Evolutionary conservation across 78 protist species (phyloP).

Genomic region (Mastigamoeba balamuthi): DNA sequence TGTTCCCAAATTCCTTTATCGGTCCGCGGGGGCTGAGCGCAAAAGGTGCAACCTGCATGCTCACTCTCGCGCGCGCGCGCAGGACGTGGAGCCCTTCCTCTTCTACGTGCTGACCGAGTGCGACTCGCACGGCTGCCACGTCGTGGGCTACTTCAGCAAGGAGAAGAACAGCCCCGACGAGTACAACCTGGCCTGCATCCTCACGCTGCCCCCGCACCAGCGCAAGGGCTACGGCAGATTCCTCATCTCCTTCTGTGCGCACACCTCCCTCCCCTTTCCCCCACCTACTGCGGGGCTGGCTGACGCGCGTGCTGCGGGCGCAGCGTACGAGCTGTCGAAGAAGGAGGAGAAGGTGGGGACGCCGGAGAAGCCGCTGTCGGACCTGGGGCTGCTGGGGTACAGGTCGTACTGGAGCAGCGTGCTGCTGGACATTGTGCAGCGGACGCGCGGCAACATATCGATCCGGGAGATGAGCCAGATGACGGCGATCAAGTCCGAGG

Average conservation of each 20-base stretch:
- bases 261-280: background rate
- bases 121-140: constrained; percentile 70
- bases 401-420: constrained; percentile 73
- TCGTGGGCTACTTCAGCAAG: constrained; percentile 93
- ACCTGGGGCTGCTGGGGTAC: constrained; percentile 85
- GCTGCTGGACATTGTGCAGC: constrained; percentile 18
- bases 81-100: constrained; percentile 91
- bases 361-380: constrained; percentile 97
- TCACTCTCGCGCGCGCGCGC: background rate
- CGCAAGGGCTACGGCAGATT: constrained; percentile 88
- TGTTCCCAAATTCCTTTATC: background rate
- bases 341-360: constrained; percentile 83
- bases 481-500: constrained; percentile 50
- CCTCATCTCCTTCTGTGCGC: constrained; percentile 71
- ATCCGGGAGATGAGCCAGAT: background rate
- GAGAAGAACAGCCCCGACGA: constrained; percentile 69
- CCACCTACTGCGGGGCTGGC: background rate
- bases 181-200: constrained; percentile 93
- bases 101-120: constrained; percentile 86
- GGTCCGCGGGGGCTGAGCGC: background rate
- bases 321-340: constrained; percentile 81
- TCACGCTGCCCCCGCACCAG: constrained; percentile 87
- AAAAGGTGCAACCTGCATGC: background rate
- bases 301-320: too few relatives aligned
- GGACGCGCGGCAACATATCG: constrained; percentile 22